Evolutionary conservation across 371 early-diverging fungal genomes (phyloP), one percentile per base, ranked within the genome.

Genomic region (Actinomortierella ambigua): DNA sequence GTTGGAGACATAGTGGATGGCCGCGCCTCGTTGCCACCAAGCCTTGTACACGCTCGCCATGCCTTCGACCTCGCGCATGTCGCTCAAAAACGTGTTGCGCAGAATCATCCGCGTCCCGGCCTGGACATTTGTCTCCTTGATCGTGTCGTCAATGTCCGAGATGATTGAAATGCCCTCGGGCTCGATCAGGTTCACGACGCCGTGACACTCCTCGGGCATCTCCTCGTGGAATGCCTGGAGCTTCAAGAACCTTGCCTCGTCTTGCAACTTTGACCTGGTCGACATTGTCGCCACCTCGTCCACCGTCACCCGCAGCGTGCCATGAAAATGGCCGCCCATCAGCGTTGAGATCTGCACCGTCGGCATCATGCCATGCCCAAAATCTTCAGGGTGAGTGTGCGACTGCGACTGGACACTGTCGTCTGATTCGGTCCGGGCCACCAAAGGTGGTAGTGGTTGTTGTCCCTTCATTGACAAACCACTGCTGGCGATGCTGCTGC

Each of bases 1-100:
- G 64, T 95, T 95, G 52, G 90, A 90, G 13, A 97, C 96, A 76
- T 96, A 97, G 75, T 97, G 97, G 53, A 95, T 85, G 7, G 87
- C 84, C 15, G 86, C 89, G 7, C 90, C 90, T 60, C 81, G 78
- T 1, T 82, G 61, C 75, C 88, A 87, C 81, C 81, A 81, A 17
- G 61, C 23, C 39, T 55, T 64, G 52, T 81, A 81, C 4, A 69
- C 71, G 1, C 65, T 34, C 5, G 79, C 68, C 81, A 80, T 81
- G 1, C 80, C 83, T 8, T 70, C 58, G 9, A 79, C 78, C 34
- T 77, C 75, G 23, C 46, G 54, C 75, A 73, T 73, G 1, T 83
- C 83, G 22, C 77, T 81, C 56, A 91, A 87, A 55, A 95, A 90
- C 2, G 93, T 91, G 11, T 88, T 88, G 43, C 87, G 81, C 28